Conservation (phyloP, 2,329 filamentous ascomycete genomes). For the Nannizziopsis arthrosporioides region DNA sequence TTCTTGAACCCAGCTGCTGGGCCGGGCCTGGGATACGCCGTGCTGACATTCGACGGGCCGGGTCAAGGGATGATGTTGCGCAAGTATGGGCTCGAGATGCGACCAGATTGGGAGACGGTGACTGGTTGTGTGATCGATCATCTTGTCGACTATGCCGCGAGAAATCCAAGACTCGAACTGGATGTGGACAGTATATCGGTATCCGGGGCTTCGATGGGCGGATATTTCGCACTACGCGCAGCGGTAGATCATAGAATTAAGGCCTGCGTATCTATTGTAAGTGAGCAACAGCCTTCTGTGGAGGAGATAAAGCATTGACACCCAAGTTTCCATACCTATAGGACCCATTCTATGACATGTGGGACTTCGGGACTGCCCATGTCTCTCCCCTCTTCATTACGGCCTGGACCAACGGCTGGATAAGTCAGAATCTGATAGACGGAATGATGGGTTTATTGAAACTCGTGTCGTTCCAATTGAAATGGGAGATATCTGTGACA, state of each 20-base stretch:
- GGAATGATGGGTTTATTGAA: too few species aligned
- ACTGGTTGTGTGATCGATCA: constrained; percentile 24
- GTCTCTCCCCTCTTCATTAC: too few species aligned
- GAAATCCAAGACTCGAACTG: constrained; percentile 18
- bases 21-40: constrained; percentile 31
- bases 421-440: too few species aligned
- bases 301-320: constrained; percentile 18
- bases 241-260: constrained; percentile 34
- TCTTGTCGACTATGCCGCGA: constrained; percentile 15
- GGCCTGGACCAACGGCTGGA: too few species aligned
- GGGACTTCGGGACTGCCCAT: too few species aligned
- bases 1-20: constrained; percentile 22
- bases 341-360: neutral
- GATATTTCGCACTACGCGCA: constrained; percentile 37
- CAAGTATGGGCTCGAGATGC: constrained; percentile 21
- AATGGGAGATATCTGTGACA: too few species aligned
- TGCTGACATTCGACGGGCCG: constrained; percentile 38
- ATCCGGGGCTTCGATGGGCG: constrained; percentile 35
- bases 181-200: constrained; percentile 31
- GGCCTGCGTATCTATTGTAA: constrained; percentile 35
- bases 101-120: constrained; percentile 33
- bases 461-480: too few species aligned
- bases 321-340: constrained; percentile 17
- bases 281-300: constrained; percentile 21
- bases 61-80: constrained; percentile 35